Conservation (phyloP, 805 yeast species). For the Candida tammaniensis region DNA sequence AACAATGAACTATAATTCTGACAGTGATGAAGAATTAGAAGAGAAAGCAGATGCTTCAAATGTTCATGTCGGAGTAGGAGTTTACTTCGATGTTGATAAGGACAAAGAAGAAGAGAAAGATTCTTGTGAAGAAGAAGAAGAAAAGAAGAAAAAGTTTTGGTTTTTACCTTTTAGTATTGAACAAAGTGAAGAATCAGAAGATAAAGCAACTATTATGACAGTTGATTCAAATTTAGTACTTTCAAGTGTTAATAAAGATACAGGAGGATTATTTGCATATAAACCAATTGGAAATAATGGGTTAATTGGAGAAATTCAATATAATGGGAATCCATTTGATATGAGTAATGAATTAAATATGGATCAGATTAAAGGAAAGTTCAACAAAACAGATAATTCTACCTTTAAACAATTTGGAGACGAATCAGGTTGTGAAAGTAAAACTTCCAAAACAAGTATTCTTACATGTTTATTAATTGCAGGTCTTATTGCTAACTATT, state of each 20-base stretch:
- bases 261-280: conserved; percentile 7
- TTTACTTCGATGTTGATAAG: conserved; percentile 15
- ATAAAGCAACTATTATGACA: background rate
- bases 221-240: conserved; percentile 12
- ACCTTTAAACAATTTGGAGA: too few relatives aligned
- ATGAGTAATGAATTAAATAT: too few relatives aligned
- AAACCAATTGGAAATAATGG: background rate
- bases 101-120: conserved; percentile 10
- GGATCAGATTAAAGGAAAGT: too few relatives aligned
- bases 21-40: background rate
- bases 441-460: background rate
- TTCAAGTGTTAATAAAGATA: conserved; percentile 5
- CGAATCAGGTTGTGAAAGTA: too few relatives aligned
- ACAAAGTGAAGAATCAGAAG: conserved; percentile 1
- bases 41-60: background rate
- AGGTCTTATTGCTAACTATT: conserved; percentile 4
- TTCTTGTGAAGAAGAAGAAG: conserved; percentile 12
- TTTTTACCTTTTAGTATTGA: conserved; percentile 15
- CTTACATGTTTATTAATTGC: conserved; percentile 6
- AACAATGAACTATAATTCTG: background rate
- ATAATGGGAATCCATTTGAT: too few relatives aligned
- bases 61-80: conserved; percentile 17
- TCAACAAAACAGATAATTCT: too few relatives aligned
- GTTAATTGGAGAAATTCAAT: conserved; percentile 1
- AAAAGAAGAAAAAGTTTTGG: conserved; percentile 16